Evolutionary conservation across 495 filamentous ascomycete species (phyloP).

Genomic region (Trichoderma reesei): DNA sequence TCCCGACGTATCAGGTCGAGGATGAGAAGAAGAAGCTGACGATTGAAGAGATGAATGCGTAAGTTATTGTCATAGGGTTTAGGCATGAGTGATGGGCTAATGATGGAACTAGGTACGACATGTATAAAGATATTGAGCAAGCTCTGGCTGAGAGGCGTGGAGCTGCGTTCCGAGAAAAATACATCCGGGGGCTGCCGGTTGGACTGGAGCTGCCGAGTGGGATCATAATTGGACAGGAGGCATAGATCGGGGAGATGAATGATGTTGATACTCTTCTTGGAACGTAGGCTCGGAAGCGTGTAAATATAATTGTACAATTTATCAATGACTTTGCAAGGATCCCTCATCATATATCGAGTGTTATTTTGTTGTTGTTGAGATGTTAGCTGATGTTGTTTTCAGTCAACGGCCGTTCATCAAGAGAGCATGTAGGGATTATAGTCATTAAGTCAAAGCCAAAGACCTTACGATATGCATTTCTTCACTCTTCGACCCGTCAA

Average conservation of each 20-base stretch:
- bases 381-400: no score
- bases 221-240: constrained; percentile 12
- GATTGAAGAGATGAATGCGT: constrained; percentile 44
- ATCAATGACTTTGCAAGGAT: no score
- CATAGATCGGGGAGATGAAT: neutral
- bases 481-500: no score
- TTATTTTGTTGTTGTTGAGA: no score
- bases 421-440: no score
- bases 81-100: neutral
- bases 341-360: no score
- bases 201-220: constrained; percentile 33
- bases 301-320: no score
- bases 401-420: no score
- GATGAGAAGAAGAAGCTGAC: constrained; percentile 37
- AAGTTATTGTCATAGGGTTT: constrained; percentile 15
- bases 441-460: no score
- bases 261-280: neutral
- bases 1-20: constrained; percentile 33
- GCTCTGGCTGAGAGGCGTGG: constrained; percentile 22
- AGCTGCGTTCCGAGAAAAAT: constrained; percentile 19
- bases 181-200: constrained; percentile 28
- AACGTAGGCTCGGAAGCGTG: no score
- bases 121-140: constrained; percentile 39
- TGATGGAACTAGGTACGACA: constrained; percentile 31
- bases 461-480: no score